A percentile compares a stretch with the other conserved stretches of the same genome.
Evolutionary conservation across 768 basidiomycete genomes (phyloP).

Genomic region (Coprinellus aureogranulatus): DNA sequence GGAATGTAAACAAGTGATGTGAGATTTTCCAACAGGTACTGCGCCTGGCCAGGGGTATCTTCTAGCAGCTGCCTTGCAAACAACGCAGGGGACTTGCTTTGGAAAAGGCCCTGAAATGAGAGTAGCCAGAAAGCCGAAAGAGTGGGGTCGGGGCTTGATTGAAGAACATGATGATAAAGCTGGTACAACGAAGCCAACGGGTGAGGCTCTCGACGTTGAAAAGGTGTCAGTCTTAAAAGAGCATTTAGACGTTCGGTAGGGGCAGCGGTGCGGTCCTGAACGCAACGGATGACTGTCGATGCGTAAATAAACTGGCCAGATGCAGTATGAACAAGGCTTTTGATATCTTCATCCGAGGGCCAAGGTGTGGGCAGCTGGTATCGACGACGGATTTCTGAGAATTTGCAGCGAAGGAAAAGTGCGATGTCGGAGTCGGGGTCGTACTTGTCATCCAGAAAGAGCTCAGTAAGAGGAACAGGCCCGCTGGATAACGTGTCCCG

Average conservation of each 20-base stretch:
- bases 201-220: background rate
- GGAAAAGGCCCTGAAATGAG: no score
- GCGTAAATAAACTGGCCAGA: slow-evolving; percentile 4
- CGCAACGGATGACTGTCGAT: slow-evolving; percentile 9
- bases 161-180: background rate
- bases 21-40: background rate
- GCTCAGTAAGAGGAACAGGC: background rate
- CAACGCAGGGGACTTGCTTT: background rate
- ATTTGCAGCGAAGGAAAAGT: background rate
- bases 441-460: slow-evolving; percentile 3
- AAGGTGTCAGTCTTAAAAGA: background rate
- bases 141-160: background rate
- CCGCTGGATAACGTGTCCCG: background rate
- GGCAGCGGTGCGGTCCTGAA: slow-evolving; percentile 7
- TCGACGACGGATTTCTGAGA: background rate
- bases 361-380: slow-evolving; percentile 5
- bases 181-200: background rate
- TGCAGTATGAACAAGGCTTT: slow-evolving; percentile 10
- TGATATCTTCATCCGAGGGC: background rate
- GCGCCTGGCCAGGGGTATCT: background rate
- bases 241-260: background rate
- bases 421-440: background rate
- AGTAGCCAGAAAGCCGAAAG: background rate
- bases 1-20: background rate
- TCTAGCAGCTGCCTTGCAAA: background rate